Evolutionary conservation across 148 eudicot species (phyloP), one percentile per base, ranked within the genome.

Genomic region (Persicaria tinctoria): DNA sequence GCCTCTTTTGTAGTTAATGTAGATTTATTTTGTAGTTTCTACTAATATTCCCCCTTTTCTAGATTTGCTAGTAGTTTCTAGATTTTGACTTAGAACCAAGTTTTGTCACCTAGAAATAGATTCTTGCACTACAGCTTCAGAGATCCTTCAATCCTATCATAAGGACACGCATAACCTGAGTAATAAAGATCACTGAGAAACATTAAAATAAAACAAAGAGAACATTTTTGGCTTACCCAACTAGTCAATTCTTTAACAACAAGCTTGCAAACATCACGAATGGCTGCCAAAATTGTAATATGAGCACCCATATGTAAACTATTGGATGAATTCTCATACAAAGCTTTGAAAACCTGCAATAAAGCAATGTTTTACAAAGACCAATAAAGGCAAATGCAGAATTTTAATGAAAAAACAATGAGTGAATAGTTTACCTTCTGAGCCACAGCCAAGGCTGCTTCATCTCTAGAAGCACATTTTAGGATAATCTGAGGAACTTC

Each of bases 251-350:
- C 93, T 82, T 92, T 95, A 57, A 87, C 92, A 10, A 92, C 87
- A 70, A 86, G 91, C 89, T 95, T 92, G 87, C 96, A 89, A 69
- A 92, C 94, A 89, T 95, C 99, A 85, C 96, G 92, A 76, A 95
- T 88, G 60, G 89, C 88, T 75, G 90, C 84, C 79, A 95, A 79
- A 77, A 92, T 88, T 44, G 92, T 88, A 74, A 96, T 88, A 90
- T 88, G 91, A 75, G 97, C 97, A 72, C 83, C 76, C 68, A 92
- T 86, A 78, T 88, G 89, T 45, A 83, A 83, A 79, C 80, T 80
- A 68, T 81, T 90, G 62, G 91, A 83, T 75, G 91, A 87, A 81
- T 86, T 90, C 72, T 96, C 99, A 80, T 92, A 96, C 73, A 96
- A 77, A 73, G 93, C 90, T 80, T 88, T 88, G 63, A 90, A 92